A percentile compares a stretch with the other conserved stretches of the same genome.
Evolutionary conservation across 176 grass and related monocot species (phyloP).

Genomic region (Oropetium thomaeum): DNA sequence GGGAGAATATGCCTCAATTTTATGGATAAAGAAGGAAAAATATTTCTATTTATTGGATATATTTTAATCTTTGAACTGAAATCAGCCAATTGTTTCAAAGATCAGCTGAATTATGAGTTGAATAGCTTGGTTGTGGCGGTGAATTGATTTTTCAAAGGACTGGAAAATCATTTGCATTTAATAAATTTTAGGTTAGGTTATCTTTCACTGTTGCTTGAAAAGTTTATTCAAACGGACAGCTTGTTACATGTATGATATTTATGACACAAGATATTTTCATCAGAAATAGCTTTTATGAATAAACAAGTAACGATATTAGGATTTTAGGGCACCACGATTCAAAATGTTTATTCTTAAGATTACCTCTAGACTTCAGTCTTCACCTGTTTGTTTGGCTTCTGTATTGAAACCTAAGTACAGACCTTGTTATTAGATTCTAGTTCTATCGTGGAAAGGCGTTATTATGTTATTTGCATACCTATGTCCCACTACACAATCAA

Average conservation of each 20-base stretch:
- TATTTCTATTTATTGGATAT: background rate
- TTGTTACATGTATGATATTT: too few species aligned
- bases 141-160: slow-evolving; percentile 5
- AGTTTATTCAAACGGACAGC: slow-evolving; percentile 13
- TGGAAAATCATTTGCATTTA: slow-evolving; percentile 1
- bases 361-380: background rate
- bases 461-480: slow-evolving; percentile 16
- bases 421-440: background rate
- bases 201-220: background rate
- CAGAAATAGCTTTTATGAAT: background rate
- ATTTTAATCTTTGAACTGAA: slow-evolving; percentile 5
- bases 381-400: slow-evolving; percentile 2
- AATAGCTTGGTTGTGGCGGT: too few species aligned
- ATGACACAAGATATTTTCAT: background rate
- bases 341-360: background rate
- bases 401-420: background rate
- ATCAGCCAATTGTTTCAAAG: background rate
- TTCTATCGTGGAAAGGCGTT: background rate
- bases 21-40: background rate
- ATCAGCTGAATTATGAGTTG: background rate
- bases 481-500: background rate
- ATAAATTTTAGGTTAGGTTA: background rate
- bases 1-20: too few species aligned
- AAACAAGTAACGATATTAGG: background rate
- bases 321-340: background rate